Evolutionary conservation across 169 alveolate species (phyloP).

Genomic region (Plasmodium billcollinsi): DNA sequence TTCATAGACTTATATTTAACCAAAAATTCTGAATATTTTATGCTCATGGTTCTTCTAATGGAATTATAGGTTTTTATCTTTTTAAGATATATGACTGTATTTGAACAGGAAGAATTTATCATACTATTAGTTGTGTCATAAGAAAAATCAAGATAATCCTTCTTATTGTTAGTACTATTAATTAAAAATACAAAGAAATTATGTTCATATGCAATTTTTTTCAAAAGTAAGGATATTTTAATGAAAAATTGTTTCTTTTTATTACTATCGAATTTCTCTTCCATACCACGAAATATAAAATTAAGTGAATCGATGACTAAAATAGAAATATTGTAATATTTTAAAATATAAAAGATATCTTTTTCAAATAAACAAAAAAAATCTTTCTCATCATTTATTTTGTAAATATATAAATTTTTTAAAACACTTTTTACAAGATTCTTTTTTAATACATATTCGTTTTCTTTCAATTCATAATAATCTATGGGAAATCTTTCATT

Average conservation of each 20-base stretch:
- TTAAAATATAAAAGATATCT: conserved; percentile 29
- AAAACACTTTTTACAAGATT: conserved; percentile 3
- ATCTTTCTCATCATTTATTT: conserved; percentile 46
- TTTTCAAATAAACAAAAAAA: conserved; percentile 44
- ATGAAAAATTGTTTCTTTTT: conserved; percentile 25
- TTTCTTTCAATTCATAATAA: neutral
- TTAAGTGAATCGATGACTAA: conserved; percentile 56
- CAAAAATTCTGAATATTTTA: conserved; percentile 45
- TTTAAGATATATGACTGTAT: conserved; percentile 28
- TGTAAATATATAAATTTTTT: conserved; percentile 52
- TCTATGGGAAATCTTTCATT: neutral
- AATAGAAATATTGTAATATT: conserved; percentile 37
- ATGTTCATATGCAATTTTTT: conserved; percentile 41
- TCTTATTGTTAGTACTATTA: conserved; percentile 27
- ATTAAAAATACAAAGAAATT: conserved; percentile 34
- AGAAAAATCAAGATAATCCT: neutral
- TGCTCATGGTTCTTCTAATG: conserved; percentile 10
- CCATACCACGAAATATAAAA: conserved; percentile 25
- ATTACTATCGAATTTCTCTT: conserved; percentile 15
- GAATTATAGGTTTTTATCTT: conserved; percentile 23
- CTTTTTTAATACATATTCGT: neutral
- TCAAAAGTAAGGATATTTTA: conserved; percentile 22
- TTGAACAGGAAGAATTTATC: conserved; percentile 25
- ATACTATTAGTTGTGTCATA: conserved; percentile 25
- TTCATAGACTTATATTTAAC: conserved; percentile 25